phyloP scores from a whole-genome alignment of 768 basidiomycete genomes.

The Scleroderma citrinum region DNA sequence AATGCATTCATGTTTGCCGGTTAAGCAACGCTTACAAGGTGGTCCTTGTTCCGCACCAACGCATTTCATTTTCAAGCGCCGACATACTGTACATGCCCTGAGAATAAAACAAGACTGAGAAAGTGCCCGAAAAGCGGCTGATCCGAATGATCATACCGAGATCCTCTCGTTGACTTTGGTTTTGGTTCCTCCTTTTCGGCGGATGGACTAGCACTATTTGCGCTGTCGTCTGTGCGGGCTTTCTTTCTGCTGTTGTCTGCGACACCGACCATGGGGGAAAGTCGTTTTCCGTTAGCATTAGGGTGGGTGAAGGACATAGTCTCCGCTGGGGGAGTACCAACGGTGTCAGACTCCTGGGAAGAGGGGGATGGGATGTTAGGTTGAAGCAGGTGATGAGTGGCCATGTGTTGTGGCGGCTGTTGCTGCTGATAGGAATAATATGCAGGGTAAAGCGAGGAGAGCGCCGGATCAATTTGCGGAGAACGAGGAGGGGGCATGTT shows the following conservation, averaged over 20 bases:
- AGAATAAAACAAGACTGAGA: slow-evolving; percentile 8
- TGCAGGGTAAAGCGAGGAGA: slow-evolving; percentile 57
- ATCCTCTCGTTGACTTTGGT: slow-evolving; percentile 82
- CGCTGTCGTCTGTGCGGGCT: slow-evolving; percentile 49
- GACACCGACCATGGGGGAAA: slow-evolving; percentile 41
- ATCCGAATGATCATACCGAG: slow-evolving; percentile 46
- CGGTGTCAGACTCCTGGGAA: slow-evolving; percentile 70
- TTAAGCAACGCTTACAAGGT: slow-evolving; percentile 81
- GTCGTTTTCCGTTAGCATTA: slow-evolving; percentile 61
- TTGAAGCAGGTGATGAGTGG: slow-evolving; percentile 51
- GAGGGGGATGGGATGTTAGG: slow-evolving; percentile 71
- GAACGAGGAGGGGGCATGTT: slow-evolving; percentile 46
- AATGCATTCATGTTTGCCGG: slow-evolving; percentile 83
- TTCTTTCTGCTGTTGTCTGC: slow-evolving; percentile 49
- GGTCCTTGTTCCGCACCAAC: slow-evolving; percentile 87
- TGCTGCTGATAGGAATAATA: slow-evolving; percentile 58
- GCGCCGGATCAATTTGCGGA: slow-evolving; percentile 63
- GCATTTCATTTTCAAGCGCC: slow-evolving; percentile 91
- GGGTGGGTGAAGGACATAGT: slow-evolving; percentile 45
- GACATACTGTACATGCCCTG: slow-evolving; percentile 89
- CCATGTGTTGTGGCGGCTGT: slow-evolving; percentile 32
- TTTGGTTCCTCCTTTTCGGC: slow-evolving; percentile 63
- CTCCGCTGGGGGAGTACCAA: slow-evolving; percentile 70
- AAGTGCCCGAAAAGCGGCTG: neutral
- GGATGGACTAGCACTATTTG: slow-evolving; percentile 46